Percentiles rank a stretch among this genome's conserved stretches.
phyloP scores from a whole-genome alignment of 768 basidiomycete species.

The Boletus speciosus region DNA sequence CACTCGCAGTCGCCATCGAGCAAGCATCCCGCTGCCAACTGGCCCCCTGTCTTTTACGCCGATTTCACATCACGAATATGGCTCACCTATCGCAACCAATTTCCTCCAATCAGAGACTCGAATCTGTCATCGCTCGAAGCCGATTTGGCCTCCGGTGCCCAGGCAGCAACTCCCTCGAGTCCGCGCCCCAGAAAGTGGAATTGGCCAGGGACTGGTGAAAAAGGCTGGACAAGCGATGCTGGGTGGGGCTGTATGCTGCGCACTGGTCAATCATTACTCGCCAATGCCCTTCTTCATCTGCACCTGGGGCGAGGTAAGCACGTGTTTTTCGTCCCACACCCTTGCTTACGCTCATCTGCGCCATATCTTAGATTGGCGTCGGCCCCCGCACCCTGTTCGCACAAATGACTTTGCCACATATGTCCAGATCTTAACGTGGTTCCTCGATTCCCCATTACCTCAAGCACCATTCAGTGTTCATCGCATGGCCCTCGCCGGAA shows the following conservation, averaged over 20 bases:
- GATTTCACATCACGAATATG: constrained; percentile 89
- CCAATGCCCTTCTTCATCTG: constrained; percentile 71
- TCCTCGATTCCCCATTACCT: constrained; percentile 83
- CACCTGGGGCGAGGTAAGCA: constrained; percentile 70
- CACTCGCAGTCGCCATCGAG: constrained; percentile 35
- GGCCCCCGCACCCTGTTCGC: constrained; percentile 57
- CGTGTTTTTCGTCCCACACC: constrained; percentile 2
- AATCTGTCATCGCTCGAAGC: constrained; percentile 42
- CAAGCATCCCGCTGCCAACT: constrained; percentile 40
- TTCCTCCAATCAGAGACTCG: constrained; percentile 72
- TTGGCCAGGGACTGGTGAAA: constrained; percentile 62
- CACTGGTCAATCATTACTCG: constrained; percentile 81
- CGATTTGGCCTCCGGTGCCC: constrained; percentile 29
- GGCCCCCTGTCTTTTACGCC: constrained; percentile 81
- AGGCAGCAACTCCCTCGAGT: constrained; percentile 37
- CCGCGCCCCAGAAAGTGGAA: constrained; percentile 56
- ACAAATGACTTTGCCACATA: constrained; percentile 78
- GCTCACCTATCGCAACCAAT: constrained; percentile 90
- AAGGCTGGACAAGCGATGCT: constrained; percentile 79
- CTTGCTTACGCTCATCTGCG: constrained; percentile 7
- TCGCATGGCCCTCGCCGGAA: constrained; percentile 92
- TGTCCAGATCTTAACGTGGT: constrained; percentile 91
- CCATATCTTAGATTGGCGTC: constrained; percentile 69
- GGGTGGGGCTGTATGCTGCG: constrained; percentile 94
- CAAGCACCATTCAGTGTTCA: constrained; percentile 92